phyloP scores from a whole-genome alignment of 257 asterid genomes.

The Solanum sitiens region DNA sequence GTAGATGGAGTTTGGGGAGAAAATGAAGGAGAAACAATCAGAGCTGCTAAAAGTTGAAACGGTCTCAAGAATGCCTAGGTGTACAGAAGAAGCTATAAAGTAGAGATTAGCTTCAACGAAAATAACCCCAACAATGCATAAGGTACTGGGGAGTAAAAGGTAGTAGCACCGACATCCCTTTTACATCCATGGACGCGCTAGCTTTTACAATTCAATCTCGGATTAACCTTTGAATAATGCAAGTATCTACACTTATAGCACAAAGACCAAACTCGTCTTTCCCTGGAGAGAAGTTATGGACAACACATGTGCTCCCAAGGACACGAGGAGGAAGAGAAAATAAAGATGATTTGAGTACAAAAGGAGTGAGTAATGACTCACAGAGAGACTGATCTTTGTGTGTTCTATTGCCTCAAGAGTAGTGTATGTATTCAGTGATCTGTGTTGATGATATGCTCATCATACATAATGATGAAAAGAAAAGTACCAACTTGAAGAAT shows the following conservation, averaged over 20 bases:
- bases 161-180: background rate
- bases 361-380: background rate
- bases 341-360: background rate
- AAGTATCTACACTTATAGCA: background rate
- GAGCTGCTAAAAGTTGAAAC: background rate
- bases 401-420: background rate
- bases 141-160: background rate
- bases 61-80: background rate
- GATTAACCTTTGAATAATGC: background rate
- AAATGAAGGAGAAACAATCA: background rate
- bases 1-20: background rate
- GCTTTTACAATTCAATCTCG: background rate
- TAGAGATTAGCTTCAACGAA: background rate
- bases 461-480: background rate
- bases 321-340: background rate
- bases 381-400: background rate
- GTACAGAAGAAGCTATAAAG: background rate
- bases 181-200: background rate
- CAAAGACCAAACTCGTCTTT: background rate
- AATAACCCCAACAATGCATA: background rate
- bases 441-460: background rate
- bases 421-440: background rate
- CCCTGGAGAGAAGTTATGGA: background rate
- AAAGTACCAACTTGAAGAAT: background rate
- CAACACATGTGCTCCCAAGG: background rate